A percentile compares a stretch with the other conserved stretches of the same genome.
Evolutionary conservation across 805 yeast species (phyloP).

Genomic region (Cyberlindnera samutprakarnensis): DNA sequence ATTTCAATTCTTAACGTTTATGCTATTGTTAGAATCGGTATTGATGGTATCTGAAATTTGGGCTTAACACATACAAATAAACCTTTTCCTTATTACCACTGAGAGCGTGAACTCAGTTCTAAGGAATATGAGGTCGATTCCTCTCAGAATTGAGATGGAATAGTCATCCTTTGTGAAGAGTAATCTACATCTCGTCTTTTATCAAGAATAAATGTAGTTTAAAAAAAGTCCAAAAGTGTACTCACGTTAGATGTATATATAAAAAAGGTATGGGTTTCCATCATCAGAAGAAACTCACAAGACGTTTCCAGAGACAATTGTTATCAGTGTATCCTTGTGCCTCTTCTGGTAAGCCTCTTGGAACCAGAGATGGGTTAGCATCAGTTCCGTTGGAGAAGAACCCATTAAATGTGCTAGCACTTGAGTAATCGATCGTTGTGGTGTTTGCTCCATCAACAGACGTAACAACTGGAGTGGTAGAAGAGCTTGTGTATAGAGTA

Average conservation of each 20-base stretch:
- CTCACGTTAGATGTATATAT: too few relatives aligned
- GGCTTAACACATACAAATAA: not conserved
- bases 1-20: conserved; percentile 68
- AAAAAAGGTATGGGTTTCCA: too few relatives aligned
- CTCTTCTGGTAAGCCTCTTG: conserved; percentile 9
- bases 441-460: conserved; percentile 5
- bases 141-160: too few relatives aligned
- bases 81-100: too few relatives aligned
- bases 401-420: conserved; percentile 8
- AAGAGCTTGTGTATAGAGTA: conserved; percentile 8
- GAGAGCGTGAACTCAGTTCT: too few relatives aligned
- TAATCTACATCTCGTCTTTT: too few relatives aligned
- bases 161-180: too few relatives aligned
- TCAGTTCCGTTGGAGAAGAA: conserved; percentile 14
- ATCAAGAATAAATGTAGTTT: too few relatives aligned
- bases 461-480: conserved; percentile 1
- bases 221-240: too few relatives aligned
- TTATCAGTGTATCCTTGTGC: conserved; percentile 1
- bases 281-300: conserved; percentile 10
- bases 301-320: conserved; percentile 10
- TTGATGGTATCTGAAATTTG: conserved; percentile 3
- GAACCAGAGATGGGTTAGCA: conserved; percentile 5
- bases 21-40: conserved; percentile 37
- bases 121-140: too few relatives aligned
- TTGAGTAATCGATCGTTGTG: conserved; percentile 4